Evolutionary conservation across 176 grass and related monocot species (phyloP), one percentile per base, ranked within the genome.

Genomic region (Rhynchospora pubera): DNA sequence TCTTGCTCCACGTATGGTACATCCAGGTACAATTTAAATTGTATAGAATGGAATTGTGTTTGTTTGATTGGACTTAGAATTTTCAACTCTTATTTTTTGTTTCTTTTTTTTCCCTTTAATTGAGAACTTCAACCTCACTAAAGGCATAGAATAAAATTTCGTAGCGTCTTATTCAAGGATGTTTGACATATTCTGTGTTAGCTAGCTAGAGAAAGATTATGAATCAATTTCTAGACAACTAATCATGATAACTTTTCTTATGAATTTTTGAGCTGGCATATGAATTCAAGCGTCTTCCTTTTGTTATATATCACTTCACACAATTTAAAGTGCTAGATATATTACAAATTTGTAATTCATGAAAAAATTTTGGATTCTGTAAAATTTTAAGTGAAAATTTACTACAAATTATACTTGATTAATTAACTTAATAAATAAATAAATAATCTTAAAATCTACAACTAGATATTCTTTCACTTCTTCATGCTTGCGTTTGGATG

Each of bases 131-230:
- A 76, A 76, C 7, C 47, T 32, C 50, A 55, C 72, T 30, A 30
- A 76, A 76, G 72, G 48, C 23, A 76, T 76, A 76, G 23, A 53
- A 76, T 76, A 76, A 74, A 21, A 50, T 9, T 28, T 50, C 51
- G 69, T 51, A 74, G 69, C 69, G 69, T 74, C 45, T 51, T 74
- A 22, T 74, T 74, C 69, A 74, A 74, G 46, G 69, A 23, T 74
- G 69, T 74, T 74, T 51, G 11, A 14, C 45, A 51, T 74, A 26
- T 24, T 74, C 18, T 44, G 11, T 11, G 9, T 4, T 46, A 47
- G 42, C 42, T 9, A 4, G 26, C 42, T 9, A 11, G 26, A 65
- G 62, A 22, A 39, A 39, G 34, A 39, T 39, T 39, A 39, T 39
- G 34, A 39, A 39, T 39, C 34, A 3, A 4, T 39, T 39, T 39